Evolutionary conservation across 768 basidiomycete species (phyloP).

Genomic region (Hypholoma fasciculare): DNA sequence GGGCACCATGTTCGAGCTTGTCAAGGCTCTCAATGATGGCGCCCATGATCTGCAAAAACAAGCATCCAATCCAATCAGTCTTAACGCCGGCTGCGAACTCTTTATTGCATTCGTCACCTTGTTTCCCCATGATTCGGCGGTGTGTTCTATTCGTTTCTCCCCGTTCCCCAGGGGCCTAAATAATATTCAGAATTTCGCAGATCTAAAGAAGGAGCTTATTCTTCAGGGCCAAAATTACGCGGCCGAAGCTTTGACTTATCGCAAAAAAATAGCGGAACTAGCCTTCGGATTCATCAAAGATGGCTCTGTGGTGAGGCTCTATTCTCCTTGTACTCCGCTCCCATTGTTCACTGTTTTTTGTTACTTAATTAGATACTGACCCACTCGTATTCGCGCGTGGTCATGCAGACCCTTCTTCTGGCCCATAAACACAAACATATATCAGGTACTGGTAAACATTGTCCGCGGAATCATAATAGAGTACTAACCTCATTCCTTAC

Average conservation of each 20-base stretch:
- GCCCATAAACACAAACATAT: conserved; percentile 93
- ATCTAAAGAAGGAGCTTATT: conserved; percentile 82
- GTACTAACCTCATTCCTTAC: conserved; percentile 16
- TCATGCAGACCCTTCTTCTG: conserved; percentile 87
- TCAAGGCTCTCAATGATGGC: conserved; percentile 77
- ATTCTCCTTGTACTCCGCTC: conserved; percentile 9
- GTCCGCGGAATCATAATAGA: conserved; percentile 14
- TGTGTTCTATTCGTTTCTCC: conserved; percentile 36
- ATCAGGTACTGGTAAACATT: conserved; percentile 46
- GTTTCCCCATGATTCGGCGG: conserved; percentile 80
- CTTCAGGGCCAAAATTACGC: conserved; percentile 80
- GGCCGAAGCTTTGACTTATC: conserved; percentile 78
- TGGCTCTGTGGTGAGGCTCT: conserved; percentile 71
- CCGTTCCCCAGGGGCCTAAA: not conserved
- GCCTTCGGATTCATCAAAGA: conserved; percentile 94
- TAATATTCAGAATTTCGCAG: conserved; percentile 67
- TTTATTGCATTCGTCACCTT: conserved; percentile 89
- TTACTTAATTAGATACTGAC: conserved; percentile 75
- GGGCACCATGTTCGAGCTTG: conserved; percentile 92
- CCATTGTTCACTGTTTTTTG: conserved; percentile 4
- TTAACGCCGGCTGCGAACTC: conserved; percentile 88
- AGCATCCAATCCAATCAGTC: conserved; percentile 77
- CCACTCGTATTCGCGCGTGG: conserved; percentile 95
- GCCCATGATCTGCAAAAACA: conserved; percentile 60
- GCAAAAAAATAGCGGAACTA: conserved; percentile 85